These are phyloP conservation scores for Xerocomus amazonicus DNA, from an alignment of 1,284 basidiomycete species.

Conservation along the genomic window DNA sequence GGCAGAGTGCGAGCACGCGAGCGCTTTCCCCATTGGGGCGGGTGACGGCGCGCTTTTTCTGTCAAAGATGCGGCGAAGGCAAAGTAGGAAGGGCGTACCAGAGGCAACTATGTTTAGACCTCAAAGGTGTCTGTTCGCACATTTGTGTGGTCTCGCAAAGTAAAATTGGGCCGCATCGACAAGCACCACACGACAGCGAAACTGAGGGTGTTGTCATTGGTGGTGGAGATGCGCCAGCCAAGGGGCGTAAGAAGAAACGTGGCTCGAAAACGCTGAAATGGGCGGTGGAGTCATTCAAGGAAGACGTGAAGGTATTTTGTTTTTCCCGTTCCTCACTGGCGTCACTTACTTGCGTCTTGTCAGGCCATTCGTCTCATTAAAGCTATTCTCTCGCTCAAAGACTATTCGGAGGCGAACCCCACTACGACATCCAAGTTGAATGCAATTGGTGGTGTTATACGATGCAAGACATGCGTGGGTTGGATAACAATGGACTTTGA, in stretches of 20 bases:
- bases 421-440: slow-evolving; percentile 25
- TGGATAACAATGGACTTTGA: slow-evolving; percentile 48
- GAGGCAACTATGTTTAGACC: slow-evolving; percentile 48
- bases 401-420: slow-evolving; percentile 33
- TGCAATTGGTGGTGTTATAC: slow-evolving; percentile 34
- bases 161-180: background rate
- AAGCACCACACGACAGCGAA: background rate
- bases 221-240: slow-evolving; percentile 8
- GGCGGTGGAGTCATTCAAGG: slow-evolving; percentile 48
- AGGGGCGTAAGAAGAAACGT: slow-evolving; percentile 5
- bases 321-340: background rate
- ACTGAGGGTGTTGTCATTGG: background rate
- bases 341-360: background rate
- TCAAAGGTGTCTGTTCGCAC: slow-evolving; percentile 55
- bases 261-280: slow-evolving; percentile 39
- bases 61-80: slow-evolving; percentile 44
- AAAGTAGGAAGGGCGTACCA: slow-evolving; percentile 32
- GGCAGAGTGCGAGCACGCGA: slow-evolving; percentile 45
- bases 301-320: slow-evolving; percentile 50
- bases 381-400: slow-evolving; percentile 34
- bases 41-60: slow-evolving; percentile 56
- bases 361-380: slow-evolving; percentile 45
- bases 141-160: slow-evolving; percentile 35
- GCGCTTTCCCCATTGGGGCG: slow-evolving; percentile 54
- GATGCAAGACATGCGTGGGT: slow-evolving; percentile 52